These are phyloP conservation scores for Mucor velutinosus DNA, from an alignment of 371 early-diverging fungal species.

Conservation along the genomic window DNA sequence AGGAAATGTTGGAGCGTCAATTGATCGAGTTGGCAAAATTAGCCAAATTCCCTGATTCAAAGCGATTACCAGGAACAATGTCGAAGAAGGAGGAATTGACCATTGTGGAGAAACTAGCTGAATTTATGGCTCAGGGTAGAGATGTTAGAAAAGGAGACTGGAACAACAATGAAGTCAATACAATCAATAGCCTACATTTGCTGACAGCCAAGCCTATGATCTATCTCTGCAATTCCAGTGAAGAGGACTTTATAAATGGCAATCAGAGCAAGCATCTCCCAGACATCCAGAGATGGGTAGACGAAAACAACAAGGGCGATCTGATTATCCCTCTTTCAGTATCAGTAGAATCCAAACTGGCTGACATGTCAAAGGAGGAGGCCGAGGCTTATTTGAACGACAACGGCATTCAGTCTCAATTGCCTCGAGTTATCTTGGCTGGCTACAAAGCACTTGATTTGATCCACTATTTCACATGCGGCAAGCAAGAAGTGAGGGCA, in stretches of 20 bases:
- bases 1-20: conserved; percentile 67
- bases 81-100: conserved; percentile 83
- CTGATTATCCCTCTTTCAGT: conserved; percentile 89
- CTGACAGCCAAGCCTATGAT: conserved; percentile 94
- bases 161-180: conserved; percentile 54
- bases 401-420: conserved; percentile 48
- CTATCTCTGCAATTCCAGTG: conserved; percentile 87
- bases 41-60: conserved; percentile 63
- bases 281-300: conserved; percentile 87
- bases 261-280: conserved; percentile 36
- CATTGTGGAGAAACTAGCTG: conserved; percentile 50
- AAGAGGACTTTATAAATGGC: conserved; percentile 69
- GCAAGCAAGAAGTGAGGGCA: conserved; percentile 83
- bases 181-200: conserved; percentile 82
- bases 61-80: conserved; percentile 43
- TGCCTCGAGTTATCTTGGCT: conserved; percentile 78
- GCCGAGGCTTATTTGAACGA: conserved; percentile 40
- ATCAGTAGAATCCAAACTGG: conserved; percentile 68
- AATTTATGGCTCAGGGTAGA: conserved; percentile 42
- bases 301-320: conserved; percentile 84
- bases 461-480: conserved; percentile 91
- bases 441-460: conserved; percentile 90
- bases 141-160: conserved; percentile 51
- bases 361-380: conserved; percentile 49
- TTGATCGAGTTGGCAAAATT: conserved; percentile 50